Percentiles rank a stretch among this genome's conserved stretches.
phyloP scores from a whole-genome alignment of 2,329 filamentous ascomycete genomes.

The Trichoderma atrobrunneum region DNA sequence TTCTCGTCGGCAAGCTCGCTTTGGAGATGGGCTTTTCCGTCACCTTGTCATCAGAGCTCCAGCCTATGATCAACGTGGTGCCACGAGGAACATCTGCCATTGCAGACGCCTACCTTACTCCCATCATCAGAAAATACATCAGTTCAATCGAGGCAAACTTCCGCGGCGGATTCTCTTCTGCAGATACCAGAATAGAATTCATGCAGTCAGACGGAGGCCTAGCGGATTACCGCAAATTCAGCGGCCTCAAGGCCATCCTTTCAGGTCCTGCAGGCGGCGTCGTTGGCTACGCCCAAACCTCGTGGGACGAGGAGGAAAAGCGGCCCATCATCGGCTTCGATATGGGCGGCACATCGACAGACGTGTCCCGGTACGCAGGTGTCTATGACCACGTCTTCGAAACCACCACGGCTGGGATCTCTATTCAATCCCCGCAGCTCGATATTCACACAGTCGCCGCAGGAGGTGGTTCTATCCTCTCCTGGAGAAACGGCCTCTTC shows the following conservation, averaged over 20 bases:
- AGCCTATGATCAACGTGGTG: conserved; percentile 46
- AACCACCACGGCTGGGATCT: conserved; percentile 73
- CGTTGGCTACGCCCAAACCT: conserved; percentile 71
- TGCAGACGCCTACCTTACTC: conserved; percentile 45
- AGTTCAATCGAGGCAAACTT: conserved; percentile 38
- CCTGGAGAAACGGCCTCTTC: conserved; percentile 70
- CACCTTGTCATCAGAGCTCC: conserved; percentile 37
- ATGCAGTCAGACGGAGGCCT: conserved; percentile 62
- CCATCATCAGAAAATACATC: conserved; percentile 37
- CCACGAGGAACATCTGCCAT: conserved; percentile 43
- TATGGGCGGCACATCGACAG: conserved; percentile 69
- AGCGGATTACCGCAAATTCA: conserved; percentile 60
- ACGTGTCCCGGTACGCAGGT: conserved; percentile 65
- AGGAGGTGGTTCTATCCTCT: conserved; percentile 68
- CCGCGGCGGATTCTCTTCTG: conserved; percentile 33
- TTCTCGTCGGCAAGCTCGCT: conserved; percentile 36
- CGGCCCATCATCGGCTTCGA: conserved; percentile 75
- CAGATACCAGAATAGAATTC: conserved; percentile 60
- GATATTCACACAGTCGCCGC: conserved; percentile 81
- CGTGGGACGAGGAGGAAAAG: conserved; percentile 64
- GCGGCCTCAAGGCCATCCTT: conserved; percentile 66
- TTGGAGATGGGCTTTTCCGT: conserved; percentile 42
- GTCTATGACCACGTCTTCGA: conserved; percentile 56
- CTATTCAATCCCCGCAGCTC: conserved; percentile 74
- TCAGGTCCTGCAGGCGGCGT: conserved; percentile 76